These are phyloP conservation scores for Balansia obtecta DNA, from an alignment of 2,329 filamentous ascomycete genomes.

Conservation along the genomic window DNA sequence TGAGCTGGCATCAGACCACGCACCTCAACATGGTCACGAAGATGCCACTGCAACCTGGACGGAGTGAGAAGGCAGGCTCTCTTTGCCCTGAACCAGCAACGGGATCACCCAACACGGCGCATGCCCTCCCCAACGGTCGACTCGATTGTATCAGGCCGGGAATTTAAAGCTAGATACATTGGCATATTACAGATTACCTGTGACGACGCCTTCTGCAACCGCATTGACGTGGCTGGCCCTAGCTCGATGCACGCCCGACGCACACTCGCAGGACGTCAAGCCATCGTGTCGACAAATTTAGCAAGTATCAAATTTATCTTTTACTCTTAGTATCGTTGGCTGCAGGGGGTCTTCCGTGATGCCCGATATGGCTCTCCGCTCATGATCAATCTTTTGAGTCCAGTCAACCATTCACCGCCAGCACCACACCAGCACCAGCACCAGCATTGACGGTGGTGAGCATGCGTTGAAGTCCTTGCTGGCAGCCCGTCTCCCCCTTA, in stretches of 20 bases:
- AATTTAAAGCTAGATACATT: background rate
- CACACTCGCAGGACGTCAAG: background rate
- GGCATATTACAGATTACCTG: background rate
- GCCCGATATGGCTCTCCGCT: background rate
- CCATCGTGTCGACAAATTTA: constrained; percentile 1
- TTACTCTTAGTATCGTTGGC: background rate
- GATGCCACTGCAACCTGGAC: background rate
- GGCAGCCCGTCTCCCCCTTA: background rate
- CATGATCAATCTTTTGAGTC: background rate
- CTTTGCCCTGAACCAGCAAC: background rate
- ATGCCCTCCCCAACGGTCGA: background rate
- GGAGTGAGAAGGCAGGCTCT: background rate
- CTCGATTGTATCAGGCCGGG: background rate
- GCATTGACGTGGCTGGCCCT: background rate
- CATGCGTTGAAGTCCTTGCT: background rate
- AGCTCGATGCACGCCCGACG: background rate
- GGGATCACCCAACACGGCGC: background rate
- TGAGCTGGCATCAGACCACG: background rate
- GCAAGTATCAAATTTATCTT: background rate
- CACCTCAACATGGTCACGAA: constrained; percentile 1
- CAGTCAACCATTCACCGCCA: background rate
- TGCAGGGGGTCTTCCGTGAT: background rate
- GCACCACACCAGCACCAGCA: too few species aligned
- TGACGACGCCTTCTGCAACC: background rate
- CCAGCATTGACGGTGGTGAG: too few species aligned